Percentiles rank a stretch among this genome's conserved stretches.
Evolutionary conservation across 2,329 filamentous ascomycete species (phyloP).

Genomic region (Colletotrichum incanum): DNA sequence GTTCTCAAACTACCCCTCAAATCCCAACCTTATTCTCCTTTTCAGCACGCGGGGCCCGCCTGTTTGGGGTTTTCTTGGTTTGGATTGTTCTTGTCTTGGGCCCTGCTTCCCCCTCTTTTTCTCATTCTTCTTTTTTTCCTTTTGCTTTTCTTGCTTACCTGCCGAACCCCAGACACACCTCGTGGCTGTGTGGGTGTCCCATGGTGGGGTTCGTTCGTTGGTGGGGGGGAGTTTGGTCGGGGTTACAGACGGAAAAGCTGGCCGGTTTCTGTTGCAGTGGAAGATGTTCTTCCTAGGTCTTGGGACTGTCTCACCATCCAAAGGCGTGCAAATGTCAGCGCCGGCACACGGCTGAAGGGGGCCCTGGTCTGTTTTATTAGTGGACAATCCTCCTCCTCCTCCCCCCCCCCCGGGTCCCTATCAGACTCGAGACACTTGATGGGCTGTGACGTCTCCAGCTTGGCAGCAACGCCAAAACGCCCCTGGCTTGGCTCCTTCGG

Average conservation of each 20-base stretch:
- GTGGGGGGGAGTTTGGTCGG: background rate
- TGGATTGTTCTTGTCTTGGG: slow-evolving; percentile 1
- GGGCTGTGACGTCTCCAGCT: slow-evolving; percentile 33
- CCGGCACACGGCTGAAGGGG: background rate
- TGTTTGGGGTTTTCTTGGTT: background rate
- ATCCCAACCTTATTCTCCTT: slow-evolving; percentile 27
- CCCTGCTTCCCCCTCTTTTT: background rate
- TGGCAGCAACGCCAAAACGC: slow-evolving; percentile 36
- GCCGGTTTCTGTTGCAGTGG: slow-evolving; percentile 5
- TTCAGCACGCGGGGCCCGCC: background rate
- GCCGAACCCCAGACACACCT: background rate
- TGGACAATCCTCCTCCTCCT: slow-evolving; percentile 16
- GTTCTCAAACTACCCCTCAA: slow-evolving; percentile 33
- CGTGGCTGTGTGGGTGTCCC: background rate
- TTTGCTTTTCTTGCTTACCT: background rate
- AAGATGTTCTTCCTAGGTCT: slow-evolving; percentile 24
- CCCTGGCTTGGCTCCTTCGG: slow-evolving; percentile 28
- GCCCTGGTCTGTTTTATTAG: slow-evolving; percentile 19
- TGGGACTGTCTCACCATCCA: slow-evolving; percentile 24
- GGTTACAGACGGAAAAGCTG: background rate
- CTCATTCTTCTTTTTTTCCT: background rate
- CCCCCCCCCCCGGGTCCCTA: background rate
- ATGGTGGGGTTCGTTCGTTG: background rate
- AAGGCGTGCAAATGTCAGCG: slow-evolving; percentile 24
- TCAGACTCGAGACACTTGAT: slow-evolving; percentile 8